Percentiles rank a stretch among this genome's conserved stretches.
Conservation (phyloP, 352 stramenopile species). For the Phytophthora lateralis region DNA sequence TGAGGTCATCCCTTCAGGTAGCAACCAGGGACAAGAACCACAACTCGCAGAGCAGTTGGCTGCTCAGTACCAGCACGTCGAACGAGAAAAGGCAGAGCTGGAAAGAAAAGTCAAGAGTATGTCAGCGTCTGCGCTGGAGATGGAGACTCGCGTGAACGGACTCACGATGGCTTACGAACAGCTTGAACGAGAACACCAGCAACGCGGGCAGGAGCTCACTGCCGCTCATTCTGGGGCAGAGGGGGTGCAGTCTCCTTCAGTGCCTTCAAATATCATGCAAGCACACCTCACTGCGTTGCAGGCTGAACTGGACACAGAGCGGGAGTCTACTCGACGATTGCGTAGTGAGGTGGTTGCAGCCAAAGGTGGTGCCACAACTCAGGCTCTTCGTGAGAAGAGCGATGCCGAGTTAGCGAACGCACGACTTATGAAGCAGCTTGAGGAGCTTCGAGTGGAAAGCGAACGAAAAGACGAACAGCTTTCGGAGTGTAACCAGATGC, state of each 20-base stretch:
- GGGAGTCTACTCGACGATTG: conserved; percentile 24
- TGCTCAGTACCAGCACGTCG: conserved; percentile 27
- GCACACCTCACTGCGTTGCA: conserved; percentile 32
- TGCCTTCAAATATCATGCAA: not conserved
- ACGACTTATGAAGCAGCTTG: conserved; percentile 35
- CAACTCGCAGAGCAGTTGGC: conserved; percentile 14
- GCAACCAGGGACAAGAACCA: conserved; percentile 1
- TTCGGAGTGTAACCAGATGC: conserved; percentile 48
- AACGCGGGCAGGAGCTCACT: conserved; percentile 13
- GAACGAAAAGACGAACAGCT: conserved; percentile 41
- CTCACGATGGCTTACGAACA: conserved; percentile 58
- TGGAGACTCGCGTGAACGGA: conserved; percentile 52
- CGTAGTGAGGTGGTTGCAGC: conserved; percentile 29
- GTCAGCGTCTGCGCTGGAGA: conserved; percentile 32
- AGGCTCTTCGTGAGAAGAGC: conserved; percentile 23
- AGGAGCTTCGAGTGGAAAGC: conserved; percentile 35
- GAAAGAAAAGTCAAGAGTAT: conserved; percentile 36
- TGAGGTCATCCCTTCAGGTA: not conserved
- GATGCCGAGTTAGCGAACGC: conserved; percentile 31
- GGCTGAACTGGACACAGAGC: conserved; percentile 45
- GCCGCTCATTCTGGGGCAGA: not conserved
- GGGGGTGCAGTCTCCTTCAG: not conserved
- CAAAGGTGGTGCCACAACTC: conserved; percentile 16
- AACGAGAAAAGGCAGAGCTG: conserved; percentile 44
- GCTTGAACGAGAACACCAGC: conserved; percentile 51